Evolutionary conservation across 2,329 filamentous ascomycete genomes (phyloP).

Genomic region (Colletotrichum chrysophilum): DNA sequence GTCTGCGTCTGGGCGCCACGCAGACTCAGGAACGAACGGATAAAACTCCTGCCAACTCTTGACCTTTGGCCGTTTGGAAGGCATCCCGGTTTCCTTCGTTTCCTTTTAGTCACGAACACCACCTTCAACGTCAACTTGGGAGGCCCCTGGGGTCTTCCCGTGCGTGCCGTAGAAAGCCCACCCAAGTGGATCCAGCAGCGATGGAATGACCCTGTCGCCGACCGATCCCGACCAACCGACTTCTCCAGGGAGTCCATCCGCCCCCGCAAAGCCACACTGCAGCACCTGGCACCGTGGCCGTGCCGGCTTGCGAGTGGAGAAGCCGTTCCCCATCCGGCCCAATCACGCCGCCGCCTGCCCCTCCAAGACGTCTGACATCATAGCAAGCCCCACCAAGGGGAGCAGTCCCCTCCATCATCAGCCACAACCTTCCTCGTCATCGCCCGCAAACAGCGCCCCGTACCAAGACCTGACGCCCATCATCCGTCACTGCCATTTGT

Average conservation of each 20-base stretch:
- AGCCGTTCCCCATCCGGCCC: background rate
- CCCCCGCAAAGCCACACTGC: constrained; percentile 12
- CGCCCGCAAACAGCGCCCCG: constrained; percentile 16
- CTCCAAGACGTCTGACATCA: constrained; percentile 15
- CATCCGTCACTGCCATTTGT: background rate
- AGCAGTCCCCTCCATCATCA: background rate
- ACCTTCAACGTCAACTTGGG: background rate
- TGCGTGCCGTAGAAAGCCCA: background rate
- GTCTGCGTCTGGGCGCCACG: background rate
- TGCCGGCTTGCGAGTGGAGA: background rate
- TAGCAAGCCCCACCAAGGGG: background rate
- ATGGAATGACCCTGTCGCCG: background rate
- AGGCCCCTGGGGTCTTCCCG: background rate
- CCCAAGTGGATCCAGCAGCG: background rate
- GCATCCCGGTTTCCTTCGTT: background rate
- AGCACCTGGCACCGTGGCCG: constrained; percentile 4
- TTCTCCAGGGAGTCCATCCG: background rate
- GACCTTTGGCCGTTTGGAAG: background rate
- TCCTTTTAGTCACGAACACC: background rate
- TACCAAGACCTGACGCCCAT: constrained; percentile 3
- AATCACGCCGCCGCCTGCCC: background rate
- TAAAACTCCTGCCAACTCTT: background rate
- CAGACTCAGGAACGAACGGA: background rate
- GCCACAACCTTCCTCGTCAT: constrained; percentile 20
- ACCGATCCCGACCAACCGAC: background rate